Evolutionary conservation across 768 basidiomycete species (phyloP).

Genomic region (Pholiota microspora): DNA sequence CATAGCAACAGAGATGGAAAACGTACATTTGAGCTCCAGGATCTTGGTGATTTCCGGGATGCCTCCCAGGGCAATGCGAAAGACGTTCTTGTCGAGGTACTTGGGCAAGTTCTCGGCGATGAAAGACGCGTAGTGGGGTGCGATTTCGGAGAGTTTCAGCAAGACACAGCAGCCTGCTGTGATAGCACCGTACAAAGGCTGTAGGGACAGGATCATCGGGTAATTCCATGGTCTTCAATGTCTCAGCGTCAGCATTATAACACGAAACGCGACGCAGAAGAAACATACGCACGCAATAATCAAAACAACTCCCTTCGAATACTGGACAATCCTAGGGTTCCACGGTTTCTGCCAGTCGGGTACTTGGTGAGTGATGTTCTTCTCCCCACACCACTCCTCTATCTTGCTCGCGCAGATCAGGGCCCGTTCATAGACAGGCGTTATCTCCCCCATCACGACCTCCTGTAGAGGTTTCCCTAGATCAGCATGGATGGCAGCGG

Average conservation of each 20-base stretch:
- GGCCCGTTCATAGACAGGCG: slow-evolving; percentile 37
- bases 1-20: too few relatives aligned
- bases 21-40: slow-evolving; percentile 41
- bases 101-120: slow-evolving; percentile 54
- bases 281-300: slow-evolving; percentile 53
- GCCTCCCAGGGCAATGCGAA: slow-evolving; percentile 56
- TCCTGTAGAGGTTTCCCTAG: slow-evolving; percentile 48
- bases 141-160: slow-evolving; percentile 66
- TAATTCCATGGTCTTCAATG: slow-evolving; percentile 72
- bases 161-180: slow-evolving; percentile 70
- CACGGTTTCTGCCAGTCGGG: slow-evolving; percentile 46
- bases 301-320: slow-evolving; percentile 60
- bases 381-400: slow-evolving; percentile 56
- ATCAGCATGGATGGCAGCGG: slow-evolving; percentile 46
- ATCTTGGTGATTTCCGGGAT: slow-evolving; percentile 56
- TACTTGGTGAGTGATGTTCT: slow-evolving; percentile 33
- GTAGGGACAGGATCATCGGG: slow-evolving; percentile 52
- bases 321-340: slow-evolving; percentile 51
- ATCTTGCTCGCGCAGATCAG: slow-evolving; percentile 46
- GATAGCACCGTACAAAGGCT: slow-evolving; percentile 68
- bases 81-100: slow-evolving; percentile 46
- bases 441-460: slow-evolving; percentile 42
- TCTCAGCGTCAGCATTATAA: neutral
- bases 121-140: slow-evolving; percentile 46
- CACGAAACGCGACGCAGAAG: neutral